Percentiles rank a stretch among this genome's conserved stretches.
Conservation (phyloP, 2,329 filamentous ascomycete species). For the Aspergillus sp. region DNA sequence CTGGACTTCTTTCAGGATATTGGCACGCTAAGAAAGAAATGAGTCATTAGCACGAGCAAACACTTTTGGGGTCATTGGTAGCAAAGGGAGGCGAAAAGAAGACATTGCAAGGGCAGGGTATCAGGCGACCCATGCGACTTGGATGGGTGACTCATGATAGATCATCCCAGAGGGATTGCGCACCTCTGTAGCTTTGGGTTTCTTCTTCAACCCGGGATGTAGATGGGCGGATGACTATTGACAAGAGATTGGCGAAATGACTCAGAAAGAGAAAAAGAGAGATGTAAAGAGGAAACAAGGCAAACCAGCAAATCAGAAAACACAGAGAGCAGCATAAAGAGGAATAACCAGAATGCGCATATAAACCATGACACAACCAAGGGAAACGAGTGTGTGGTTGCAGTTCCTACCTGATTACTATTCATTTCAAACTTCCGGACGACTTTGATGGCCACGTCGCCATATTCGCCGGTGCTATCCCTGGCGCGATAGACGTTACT, state of each 20-base stretch:
- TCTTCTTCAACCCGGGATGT: conserved; percentile 95
- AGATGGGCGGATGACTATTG: conserved; percentile 83
- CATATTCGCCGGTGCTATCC: conserved; percentile 69
- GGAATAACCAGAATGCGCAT: conserved; percentile 25
- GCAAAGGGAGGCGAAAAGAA: background rate
- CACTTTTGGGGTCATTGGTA: background rate
- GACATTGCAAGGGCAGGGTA: conserved; percentile 12
- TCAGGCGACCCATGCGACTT: conserved; percentile 1
- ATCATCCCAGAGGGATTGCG: conserved; percentile 46
- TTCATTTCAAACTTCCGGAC: conserved; percentile 99
- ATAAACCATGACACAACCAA: conserved; percentile 20
- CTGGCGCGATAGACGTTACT: conserved; percentile 94
- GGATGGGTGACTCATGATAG: background rate
- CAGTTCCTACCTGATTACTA: conserved; percentile 82
- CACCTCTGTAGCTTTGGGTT: conserved; percentile 97
- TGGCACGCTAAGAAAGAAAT: conserved; percentile 70
- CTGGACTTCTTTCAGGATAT: conserved; percentile 97
- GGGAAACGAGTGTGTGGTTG: conserved; percentile 26
- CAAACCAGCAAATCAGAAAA: conserved; percentile 19
- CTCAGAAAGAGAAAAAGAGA: conserved; percentile 30
- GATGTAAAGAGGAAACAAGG: conserved; percentile 20
- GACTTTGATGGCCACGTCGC: conserved; percentile 95
- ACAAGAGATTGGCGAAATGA: conserved; percentile 52
- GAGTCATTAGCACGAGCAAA: conserved; percentile 22
- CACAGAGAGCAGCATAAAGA: conserved; percentile 27